Evolutionary conservation across 2,329 filamentous ascomycete genomes (phyloP), one percentile per base, ranked within the genome.

Genomic region (Knoxdaviesia capensis): DNA sequence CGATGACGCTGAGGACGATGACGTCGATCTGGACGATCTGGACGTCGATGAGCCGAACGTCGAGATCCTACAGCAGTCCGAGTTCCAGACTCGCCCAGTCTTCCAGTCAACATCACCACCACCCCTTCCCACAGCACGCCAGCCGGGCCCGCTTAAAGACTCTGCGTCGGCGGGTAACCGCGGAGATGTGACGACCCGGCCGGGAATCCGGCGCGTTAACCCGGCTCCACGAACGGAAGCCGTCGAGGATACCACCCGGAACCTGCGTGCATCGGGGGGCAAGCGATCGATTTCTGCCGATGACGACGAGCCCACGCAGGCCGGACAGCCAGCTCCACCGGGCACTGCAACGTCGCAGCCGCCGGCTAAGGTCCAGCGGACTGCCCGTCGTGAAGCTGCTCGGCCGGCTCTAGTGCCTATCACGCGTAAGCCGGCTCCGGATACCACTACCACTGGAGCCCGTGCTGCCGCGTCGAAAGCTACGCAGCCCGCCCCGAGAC

Each of bases 141-240:
- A 63, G 39, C 48, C 68, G 39, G 68, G 62, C 39, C 71, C 72
- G 1, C 57, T 77, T 0, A 64, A 64, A 40, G 65, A 70, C 44
- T 68, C 64, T 2, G 57, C 59, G 7, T 61, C 66, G 1, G 66
- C 68, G 0, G 69, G 65, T 3, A 74, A 74, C 48, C 47, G 60
- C 47, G 54, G 61, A 33, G 36, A 40, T 37, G 48, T 20, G 20
- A 40, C 28, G 47, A 48, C 20, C 53, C 50, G 31, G 39, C 48
- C 6, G 43, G 46, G 5, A 48, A 59, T 20, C 20, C 20, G 20
- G 20, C 20, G 20, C 20, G 20, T 20, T 20, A 20, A 20, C 20
- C 20, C 20, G 20, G 20, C 20, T 20, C 20, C 20, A 3, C 20
- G 20, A 20, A 20, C 20, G 20, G 20, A 20, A 20, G 20, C 20